phyloP scores from a whole-genome alignment of 331 rosid species.

The Arachis monticola region DNA sequence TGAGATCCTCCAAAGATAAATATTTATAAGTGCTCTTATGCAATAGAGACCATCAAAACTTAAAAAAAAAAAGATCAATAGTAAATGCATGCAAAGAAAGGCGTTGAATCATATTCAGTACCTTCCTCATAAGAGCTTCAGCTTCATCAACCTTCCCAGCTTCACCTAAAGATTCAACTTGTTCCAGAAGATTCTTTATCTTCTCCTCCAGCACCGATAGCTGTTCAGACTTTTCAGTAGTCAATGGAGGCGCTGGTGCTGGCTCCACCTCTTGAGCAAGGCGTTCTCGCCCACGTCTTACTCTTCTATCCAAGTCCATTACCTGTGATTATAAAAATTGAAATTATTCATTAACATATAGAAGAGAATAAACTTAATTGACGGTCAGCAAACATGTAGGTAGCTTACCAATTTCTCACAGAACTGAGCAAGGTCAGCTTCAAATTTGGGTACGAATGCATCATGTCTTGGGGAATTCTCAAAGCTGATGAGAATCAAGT shows the following conservation, averaged over 20 bases:
- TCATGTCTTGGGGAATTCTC: conserved; percentile 95
- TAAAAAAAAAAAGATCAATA: conserved; percentile 2
- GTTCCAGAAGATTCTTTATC: conserved; percentile 95
- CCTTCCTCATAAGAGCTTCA: conserved; percentile 99
- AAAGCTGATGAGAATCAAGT: conserved; percentile 60
- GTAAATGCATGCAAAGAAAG: conserved; percentile 13
- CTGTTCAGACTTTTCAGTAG: conserved; percentile 88
- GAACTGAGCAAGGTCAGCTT: conserved; percentile 92
- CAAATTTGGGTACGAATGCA: conserved; percentile 80
- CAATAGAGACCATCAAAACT: not conserved
- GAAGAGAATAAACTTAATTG: conserved; percentile 2
- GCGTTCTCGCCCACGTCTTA: conserved; percentile 94
- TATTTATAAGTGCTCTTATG: conserved; percentile 6
- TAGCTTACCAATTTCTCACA: conserved; percentile 91
- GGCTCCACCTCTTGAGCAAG: conserved; percentile 99
- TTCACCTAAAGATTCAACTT: conserved; percentile 96
- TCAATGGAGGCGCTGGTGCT: conserved; percentile 77
- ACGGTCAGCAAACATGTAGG: not conserved
- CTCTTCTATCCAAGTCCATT: conserved; percentile 97
- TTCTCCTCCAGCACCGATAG: conserved; percentile 89
- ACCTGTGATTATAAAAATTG: conserved; percentile 57
- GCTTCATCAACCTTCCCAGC: conserved; percentile 99
- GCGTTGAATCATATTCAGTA: conserved; percentile 38
- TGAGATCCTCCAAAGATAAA: conserved; percentile 23
- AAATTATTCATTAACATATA: conserved; percentile 11